Conservation (phyloP, 1,139 yeast species). For the Oligophagozyma castellii region DNA sequence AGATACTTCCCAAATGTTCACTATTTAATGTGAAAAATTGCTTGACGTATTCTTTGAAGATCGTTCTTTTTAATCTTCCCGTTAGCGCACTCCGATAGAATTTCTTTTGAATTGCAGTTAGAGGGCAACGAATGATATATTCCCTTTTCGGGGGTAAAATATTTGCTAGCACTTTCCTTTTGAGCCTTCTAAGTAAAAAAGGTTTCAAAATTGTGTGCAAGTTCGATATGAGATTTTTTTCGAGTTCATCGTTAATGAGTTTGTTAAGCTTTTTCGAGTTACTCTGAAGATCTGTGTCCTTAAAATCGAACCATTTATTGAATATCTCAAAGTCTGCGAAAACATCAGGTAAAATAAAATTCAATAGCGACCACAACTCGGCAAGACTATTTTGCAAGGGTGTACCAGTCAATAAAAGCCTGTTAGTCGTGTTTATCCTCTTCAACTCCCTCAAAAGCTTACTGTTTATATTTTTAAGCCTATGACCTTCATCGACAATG, state of each 20-base stretch:
- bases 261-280: conserved; percentile 28
- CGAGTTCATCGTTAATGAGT: conserved; percentile 46
- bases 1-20: conserved; percentile 25
- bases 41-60: conserved; percentile 33
- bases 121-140: conserved; percentile 60
- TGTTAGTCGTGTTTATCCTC: conserved; percentile 47
- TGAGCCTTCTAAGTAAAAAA: conserved; percentile 68
- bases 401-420: conserved; percentile 79
- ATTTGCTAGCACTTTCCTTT: conserved; percentile 48
- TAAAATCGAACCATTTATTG: conserved; percentile 87
- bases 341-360: conserved; percentile 82
- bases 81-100: conserved; percentile 50
- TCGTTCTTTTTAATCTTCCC: conserved; percentile 30
- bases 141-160: conserved; percentile 80
- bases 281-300: conserved; percentile 30
- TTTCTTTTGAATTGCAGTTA: conserved; percentile 48
- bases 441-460: conserved; percentile 59
- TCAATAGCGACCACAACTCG: conserved; percentile 82
- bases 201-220: conserved; percentile 84
- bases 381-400: conserved; percentile 82
- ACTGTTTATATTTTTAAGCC: conserved; percentile 74
- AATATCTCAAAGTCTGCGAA: conserved; percentile 81
- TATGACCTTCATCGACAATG: conserved; percentile 93
- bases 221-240: conserved; percentile 49
- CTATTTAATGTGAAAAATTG: conserved; percentile 29